These are phyloP conservation scores for Stemphylium beticola DNA, from an alignment of 2,329 filamentous ascomycete species.

Conservation along the genomic window DNA sequence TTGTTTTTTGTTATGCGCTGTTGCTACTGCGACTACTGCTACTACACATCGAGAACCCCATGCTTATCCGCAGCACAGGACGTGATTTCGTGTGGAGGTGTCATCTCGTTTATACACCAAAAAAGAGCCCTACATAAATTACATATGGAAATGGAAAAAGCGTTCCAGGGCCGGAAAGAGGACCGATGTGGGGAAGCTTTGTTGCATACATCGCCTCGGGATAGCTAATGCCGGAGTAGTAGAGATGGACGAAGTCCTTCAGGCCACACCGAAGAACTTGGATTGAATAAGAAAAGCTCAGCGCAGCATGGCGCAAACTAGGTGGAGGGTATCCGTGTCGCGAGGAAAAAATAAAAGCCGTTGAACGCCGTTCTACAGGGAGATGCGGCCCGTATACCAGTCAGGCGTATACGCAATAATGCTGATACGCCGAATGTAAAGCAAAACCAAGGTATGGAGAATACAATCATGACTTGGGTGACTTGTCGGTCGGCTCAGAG, in stretches of 20 bases:
- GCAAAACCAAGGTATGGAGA: background rate
- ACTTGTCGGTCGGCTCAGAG: constrained; percentile 39
- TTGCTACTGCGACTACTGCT: no score
- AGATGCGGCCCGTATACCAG: background rate
- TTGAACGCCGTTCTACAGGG: constrained; percentile 24
- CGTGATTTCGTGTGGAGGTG: background rate
- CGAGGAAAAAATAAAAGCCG: constrained; percentile 13
- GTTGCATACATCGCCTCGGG: no score
- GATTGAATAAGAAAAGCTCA: background rate
- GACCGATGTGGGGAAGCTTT: no score
- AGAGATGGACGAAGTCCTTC: background rate
- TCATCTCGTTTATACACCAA: background rate
- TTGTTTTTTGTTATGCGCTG: background rate
- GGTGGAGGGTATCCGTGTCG: constrained; percentile 44
- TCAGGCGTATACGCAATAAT: background rate
- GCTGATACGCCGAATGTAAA: constrained; percentile 8
- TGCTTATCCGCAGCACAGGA: background rate
- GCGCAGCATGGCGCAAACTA: constrained; percentile 12
- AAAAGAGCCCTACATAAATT: background rate
- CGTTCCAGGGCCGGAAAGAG: no score
- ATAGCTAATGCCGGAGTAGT: background rate
- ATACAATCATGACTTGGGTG: background rate
- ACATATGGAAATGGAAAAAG: background rate
- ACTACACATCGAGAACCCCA: background rate
- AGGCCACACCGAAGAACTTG: background rate